Evolutionary conservation across 2,329 filamentous ascomycete species (phyloP).

Genomic region (Grosmannia clavigera): DNA sequence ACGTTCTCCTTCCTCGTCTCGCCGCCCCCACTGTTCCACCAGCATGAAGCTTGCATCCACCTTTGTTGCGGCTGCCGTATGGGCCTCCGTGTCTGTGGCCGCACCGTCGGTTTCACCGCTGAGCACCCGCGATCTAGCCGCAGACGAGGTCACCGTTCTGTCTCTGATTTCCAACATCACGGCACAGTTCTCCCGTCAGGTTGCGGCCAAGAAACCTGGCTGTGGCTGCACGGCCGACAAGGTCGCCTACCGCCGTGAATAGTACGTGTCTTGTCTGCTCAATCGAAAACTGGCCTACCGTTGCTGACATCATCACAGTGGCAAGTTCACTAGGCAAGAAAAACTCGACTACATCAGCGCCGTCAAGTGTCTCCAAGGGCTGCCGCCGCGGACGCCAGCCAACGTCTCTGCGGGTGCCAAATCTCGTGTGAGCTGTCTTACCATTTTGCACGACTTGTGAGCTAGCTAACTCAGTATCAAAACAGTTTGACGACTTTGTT

Average conservation of each 20-base stretch:
- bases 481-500: constrained; percentile 15
- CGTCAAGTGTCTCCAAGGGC: constrained; percentile 22
- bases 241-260: constrained; percentile 1
- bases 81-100: neutral
- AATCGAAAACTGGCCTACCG: neutral
- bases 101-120: neutral
- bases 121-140: neutral
- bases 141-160: neutral
- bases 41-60: neutral
- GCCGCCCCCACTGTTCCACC: neutral
- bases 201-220: neutral
- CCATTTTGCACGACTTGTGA: neutral
- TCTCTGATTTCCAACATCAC: neutral
- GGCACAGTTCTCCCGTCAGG: neutral
- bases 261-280: neutral
- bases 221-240: neutral
- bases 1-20: neutral
- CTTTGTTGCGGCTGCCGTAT: neutral
- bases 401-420: constrained; percentile 21
- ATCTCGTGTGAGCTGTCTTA: constrained; percentile 15
- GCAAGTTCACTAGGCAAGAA: constrained; percentile 19
- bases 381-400: constrained; percentile 18
- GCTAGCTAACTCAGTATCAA: neutral
- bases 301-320: constrained; percentile 9
- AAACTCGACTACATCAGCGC: constrained; percentile 25